Evolutionary conservation across 2,329 filamentous ascomycete species (phyloP).

Genomic region (Neofusicoccum umdonicola): DNA sequence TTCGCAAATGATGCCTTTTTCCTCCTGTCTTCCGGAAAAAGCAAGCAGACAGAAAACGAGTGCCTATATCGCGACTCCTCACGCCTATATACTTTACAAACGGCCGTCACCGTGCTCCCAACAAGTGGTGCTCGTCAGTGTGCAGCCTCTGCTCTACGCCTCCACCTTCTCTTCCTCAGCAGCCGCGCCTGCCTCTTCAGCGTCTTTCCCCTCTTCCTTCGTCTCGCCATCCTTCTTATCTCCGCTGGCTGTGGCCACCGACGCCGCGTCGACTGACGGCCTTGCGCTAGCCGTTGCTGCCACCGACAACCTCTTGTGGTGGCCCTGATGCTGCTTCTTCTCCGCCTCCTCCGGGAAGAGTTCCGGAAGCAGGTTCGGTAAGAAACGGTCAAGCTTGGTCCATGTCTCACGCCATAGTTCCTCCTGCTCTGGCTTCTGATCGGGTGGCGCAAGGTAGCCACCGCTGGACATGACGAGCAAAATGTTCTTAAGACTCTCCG

Average conservation of each 20-base stretch:
- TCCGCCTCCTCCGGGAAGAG: conserved; percentile 53
- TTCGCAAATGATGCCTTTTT: background rate
- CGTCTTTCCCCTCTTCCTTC: background rate
- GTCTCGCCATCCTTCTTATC: background rate
- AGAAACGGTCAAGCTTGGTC: conserved; percentile 58
- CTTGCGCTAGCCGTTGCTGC: background rate
- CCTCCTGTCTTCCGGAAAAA: background rate
- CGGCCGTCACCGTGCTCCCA: background rate
- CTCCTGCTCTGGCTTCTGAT: conserved; percentile 49
- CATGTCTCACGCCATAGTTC: conserved; percentile 62
- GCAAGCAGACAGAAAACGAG: background rate
- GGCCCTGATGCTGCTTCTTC: conserved; percentile 2
- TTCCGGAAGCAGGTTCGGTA: conserved; percentile 59
- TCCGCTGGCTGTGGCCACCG: background rate
- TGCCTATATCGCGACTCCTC: background rate
- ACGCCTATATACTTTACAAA: conserved; percentile 3
- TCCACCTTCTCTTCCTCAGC: background rate
- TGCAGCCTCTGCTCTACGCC: background rate
- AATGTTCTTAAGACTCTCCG: conserved; percentile 94
- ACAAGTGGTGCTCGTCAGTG: background rate
- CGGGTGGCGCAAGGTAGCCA: conserved; percentile 74
- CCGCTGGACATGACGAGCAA: conserved; percentile 91
- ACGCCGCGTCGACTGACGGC: background rate
- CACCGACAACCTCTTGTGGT: background rate
- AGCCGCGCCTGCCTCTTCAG: background rate